Evolutionary conservation across 176 grass and related monocot genomes (phyloP), one percentile per base, ranked within the genome.

Genomic region (Oryza coarctata): DNA sequence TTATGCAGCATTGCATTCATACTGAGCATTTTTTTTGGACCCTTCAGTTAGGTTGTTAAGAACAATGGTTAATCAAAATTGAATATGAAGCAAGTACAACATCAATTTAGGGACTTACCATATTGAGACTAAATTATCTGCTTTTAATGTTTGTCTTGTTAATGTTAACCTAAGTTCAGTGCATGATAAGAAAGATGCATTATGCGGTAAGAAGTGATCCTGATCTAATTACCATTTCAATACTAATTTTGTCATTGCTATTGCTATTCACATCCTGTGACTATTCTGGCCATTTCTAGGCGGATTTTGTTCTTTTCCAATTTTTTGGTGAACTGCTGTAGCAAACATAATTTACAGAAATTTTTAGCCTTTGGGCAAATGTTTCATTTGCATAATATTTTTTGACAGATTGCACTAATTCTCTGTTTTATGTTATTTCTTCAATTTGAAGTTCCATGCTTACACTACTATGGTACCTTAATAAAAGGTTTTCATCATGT

Each of bases 251-350:
- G 7, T 41, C 50, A 55, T 6, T 80, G 43, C 9, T 40, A 66
- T 41, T 32, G 64, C 74, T 27, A 68, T 40, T 60, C 32, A 70
- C 60, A 62, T 45, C 75, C 50, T 25, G 12, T 44, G 32, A 31
- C 30, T 68, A 26, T 47, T 35, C 3, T 77, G 71, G 64, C 12
- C 70, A 80, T 80, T 71, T 70, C 3, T 30, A 80, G 66, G n/a
- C 26, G 68, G 22, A 63, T 81, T 34, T 58, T 81, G 13, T 35
- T 81, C 7, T 80, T 81, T 61, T 76, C 64, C 2, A 35, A 34
- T 41, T 41, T 81, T 39, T 3, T 14, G 55, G 22, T 69, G 1
- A 69, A 17, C 23, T 39, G 28, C 7, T 26, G 14, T 6, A 63
- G 31, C 22, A 18, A 33, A 22, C 23, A 77, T 28, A 64, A 23